A percentile compares a stretch with the other conserved stretches of the same genome.
Evolutionary conservation across 108 stramenopile genomes (phyloP).

Genomic region (Fragilaria radians): DNA sequence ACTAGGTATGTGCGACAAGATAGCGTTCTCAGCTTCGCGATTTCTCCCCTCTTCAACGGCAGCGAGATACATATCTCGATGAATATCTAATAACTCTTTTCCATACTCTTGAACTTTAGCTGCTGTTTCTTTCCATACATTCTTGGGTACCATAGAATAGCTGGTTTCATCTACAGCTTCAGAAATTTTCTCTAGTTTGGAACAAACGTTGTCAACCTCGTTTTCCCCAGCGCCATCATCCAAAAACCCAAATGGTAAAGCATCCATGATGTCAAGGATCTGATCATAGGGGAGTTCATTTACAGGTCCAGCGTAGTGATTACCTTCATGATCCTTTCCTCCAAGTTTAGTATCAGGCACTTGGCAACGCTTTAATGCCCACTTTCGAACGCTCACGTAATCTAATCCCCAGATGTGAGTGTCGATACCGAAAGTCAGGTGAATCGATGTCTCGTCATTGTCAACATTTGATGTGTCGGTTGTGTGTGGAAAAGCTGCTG

Average conservation of each 20-base stretch:
- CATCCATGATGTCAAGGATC: conserved; percentile 37
- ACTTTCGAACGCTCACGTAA: conserved; percentile 57
- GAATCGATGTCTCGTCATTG: conserved; percentile 56
- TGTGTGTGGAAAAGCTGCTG: conserved; percentile 91
- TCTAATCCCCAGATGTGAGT: conserved; percentile 92
- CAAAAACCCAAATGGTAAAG: conserved; percentile 54
- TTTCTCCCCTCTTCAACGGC: conserved; percentile 70
- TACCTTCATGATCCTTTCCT: conserved; percentile 38
- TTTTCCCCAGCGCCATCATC: conserved; percentile 20
- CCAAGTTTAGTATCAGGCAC: conserved; percentile 48
- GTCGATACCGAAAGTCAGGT: conserved; percentile 87
- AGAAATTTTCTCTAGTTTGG: conserved; percentile 32
- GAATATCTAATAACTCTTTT: conserved; percentile 54
- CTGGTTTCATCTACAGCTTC: conserved; percentile 40
- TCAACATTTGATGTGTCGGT: conserved; percentile 33
- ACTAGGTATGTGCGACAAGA: conserved; percentile 58
- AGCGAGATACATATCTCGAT: conserved; percentile 81
- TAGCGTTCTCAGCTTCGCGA: conserved; percentile 58
- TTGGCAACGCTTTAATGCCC: conserved; percentile 45
- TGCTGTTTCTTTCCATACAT: conserved; percentile 53
- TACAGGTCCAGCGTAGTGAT: conserved; percentile 50
- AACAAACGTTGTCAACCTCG: conserved; percentile 25
- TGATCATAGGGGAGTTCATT: conserved; percentile 52
- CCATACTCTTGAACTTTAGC: conserved; percentile 50
- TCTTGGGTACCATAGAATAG: conserved; percentile 11